A percentile compares a stretch with the other conserved stretches of the same genome.
Conservation (phyloP, 2,329 filamentous ascomycete species). For the Karstenula rhodostoma region DNA sequence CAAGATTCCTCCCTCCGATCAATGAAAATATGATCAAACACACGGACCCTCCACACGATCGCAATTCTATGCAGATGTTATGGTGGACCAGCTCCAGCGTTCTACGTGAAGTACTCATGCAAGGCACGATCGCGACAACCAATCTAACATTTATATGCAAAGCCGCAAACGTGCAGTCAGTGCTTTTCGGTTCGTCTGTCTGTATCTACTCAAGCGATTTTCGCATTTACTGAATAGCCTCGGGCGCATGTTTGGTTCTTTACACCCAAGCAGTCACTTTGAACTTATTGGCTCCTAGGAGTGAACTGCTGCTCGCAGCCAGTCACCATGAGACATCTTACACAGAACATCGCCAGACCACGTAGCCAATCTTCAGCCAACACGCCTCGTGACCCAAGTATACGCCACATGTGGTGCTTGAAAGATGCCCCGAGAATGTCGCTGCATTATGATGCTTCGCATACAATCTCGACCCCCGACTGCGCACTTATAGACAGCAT, state of each 20-base stretch:
- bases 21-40: conserved; percentile 47
- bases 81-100: neutral
- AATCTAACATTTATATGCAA: neutral
- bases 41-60: neutral
- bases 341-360: neutral
- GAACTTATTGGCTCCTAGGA: no score
- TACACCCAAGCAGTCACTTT: neutral
- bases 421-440: neutral
- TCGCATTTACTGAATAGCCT: no score
- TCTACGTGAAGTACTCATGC: neutral
- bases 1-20: conserved; percentile 49
- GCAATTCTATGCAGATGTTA: neutral
- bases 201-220: no score
- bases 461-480: neutral
- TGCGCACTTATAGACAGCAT: neutral
- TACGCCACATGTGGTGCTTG: neutral
- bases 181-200: no score
- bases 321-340: neutral
- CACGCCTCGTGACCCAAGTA: neutral
- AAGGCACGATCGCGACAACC: neutral
- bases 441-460: neutral
- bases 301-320: neutral
- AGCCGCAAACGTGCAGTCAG: neutral
- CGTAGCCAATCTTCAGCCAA: neutral
- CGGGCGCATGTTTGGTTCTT: no score